Evolutionary conservation across 371 early-diverging fungal genomes (phyloP).

Genomic region (Mortierella polycephala): DNA sequence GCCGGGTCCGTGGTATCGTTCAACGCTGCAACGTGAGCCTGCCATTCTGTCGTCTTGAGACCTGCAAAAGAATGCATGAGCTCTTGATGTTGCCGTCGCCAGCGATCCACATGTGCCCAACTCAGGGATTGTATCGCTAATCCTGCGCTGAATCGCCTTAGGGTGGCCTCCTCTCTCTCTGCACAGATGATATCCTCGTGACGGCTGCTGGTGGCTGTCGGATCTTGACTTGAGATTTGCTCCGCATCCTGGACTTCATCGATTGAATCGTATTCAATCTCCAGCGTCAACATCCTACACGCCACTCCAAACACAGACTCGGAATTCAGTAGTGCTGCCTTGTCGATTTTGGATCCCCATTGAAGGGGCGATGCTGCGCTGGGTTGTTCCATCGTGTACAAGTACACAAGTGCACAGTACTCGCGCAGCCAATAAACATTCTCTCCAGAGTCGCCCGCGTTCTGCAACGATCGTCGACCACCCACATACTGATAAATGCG

Average conservation of each 20-base stretch:
- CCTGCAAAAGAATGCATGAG: conserved; percentile 3
- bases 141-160: conserved; percentile 41
- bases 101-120: conserved; percentile 23
- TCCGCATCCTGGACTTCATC: neutral
- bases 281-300: conserved; percentile 45
- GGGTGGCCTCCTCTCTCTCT: conserved; percentile 17
- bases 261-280: conserved; percentile 31
- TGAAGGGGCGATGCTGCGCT: neutral
- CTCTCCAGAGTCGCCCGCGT: conserved; percentile 16
- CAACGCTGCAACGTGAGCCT: conserved; percentile 10
- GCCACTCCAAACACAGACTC: conserved; percentile 30
- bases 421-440: conserved; percentile 38
- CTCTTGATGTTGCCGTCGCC: conserved; percentile 22
- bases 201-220: neutral
- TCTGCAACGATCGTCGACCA: conserved; percentile 16
- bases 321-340: conserved; percentile 11
- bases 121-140: conserved; percentile 33
- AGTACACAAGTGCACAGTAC: conserved; percentile 31
- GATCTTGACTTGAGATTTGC: neutral
- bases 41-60: conserved; percentile 24
- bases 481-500: conserved; percentile 38
- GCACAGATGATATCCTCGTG: neutral
- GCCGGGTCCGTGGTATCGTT: neutral
- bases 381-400: conserved; percentile 14
- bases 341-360: conserved; percentile 15